phyloP scores from a whole-genome alignment of 352 stramenopile genomes.

The Pythium sp. region DNA sequence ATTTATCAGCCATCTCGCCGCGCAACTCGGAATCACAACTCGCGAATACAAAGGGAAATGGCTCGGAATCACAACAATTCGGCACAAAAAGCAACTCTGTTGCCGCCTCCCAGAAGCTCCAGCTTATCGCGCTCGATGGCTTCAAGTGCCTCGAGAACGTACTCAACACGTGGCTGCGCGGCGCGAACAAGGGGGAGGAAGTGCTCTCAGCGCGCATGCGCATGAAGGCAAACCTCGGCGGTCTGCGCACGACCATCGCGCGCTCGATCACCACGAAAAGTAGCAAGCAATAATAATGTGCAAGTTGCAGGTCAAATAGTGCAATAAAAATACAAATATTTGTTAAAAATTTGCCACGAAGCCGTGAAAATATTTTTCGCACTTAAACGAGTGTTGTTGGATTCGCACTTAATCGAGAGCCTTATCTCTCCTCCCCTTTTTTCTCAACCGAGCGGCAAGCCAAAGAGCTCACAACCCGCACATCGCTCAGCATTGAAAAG shows the following conservation, averaged over 20 bases:
- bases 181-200: constrained; percentile 12
- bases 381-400: background rate
- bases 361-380: too few species aligned
- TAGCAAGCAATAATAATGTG: background rate
- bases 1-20: background rate
- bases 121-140: constrained; percentile 13
- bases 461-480: background rate
- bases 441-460: background rate
- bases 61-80: background rate
- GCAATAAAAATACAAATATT: too few species aligned
- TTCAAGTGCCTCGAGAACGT: constrained; percentile 20
- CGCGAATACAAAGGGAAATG: background rate
- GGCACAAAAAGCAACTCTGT: background rate
- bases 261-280: constrained; percentile 16
- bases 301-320: too few species aligned
- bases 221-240: constrained; percentile 17
- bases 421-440: background rate
- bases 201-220: constrained; percentile 7
- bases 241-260: constrained; percentile 17
- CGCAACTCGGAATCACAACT: constrained; percentile 1
- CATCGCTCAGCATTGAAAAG: constrained; percentile 6
- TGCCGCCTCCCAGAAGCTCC: background rate
- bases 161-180: constrained; percentile 15
- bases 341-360: too few species aligned
- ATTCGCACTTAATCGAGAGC: background rate